Conservation (phyloP, 148 eudicot genomes). For the Fagopyrum homotropicum region DNA sequence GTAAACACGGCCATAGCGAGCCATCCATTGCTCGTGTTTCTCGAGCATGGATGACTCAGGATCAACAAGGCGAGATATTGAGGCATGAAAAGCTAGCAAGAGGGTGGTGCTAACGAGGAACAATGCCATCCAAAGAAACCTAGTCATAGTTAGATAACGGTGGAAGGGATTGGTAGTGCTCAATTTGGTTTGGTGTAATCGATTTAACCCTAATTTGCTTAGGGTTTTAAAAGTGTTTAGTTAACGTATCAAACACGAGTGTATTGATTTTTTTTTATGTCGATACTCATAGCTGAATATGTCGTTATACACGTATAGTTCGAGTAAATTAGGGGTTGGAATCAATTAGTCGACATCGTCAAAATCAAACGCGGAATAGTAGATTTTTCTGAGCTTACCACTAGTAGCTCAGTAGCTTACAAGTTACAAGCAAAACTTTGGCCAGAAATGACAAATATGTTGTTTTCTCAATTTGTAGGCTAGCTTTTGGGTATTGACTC, state of each 20-base stretch:
- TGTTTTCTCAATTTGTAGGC: no score
- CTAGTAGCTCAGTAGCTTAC: no score
- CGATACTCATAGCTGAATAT: no score
- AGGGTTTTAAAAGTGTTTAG: not conserved
- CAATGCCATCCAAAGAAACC: not conserved
- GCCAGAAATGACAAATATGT: no score
- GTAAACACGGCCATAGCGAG: conserved; percentile 43
- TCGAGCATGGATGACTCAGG: conserved; percentile 25
- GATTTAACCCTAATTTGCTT: not conserved
- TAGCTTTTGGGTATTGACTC: no score
- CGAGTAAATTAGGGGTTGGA: no score
- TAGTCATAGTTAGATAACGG: not conserved
- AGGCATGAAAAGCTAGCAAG: not conserved
- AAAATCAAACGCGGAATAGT: no score
- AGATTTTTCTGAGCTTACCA: no score
- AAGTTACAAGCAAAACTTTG: no score
- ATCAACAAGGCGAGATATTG: conserved; percentile 20
- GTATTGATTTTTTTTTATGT: no score
- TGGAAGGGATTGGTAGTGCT: not conserved
- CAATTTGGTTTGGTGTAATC: not conserved
- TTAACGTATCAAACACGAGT: not conserved
- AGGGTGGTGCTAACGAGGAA: not conserved
- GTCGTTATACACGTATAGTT: no score
- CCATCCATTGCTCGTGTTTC: conserved; percentile 56
- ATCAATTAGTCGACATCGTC: no score